Evolutionary conservation across 1,284 basidiomycete species (phyloP).

Genomic region (Puccinia polysora): DNA sequence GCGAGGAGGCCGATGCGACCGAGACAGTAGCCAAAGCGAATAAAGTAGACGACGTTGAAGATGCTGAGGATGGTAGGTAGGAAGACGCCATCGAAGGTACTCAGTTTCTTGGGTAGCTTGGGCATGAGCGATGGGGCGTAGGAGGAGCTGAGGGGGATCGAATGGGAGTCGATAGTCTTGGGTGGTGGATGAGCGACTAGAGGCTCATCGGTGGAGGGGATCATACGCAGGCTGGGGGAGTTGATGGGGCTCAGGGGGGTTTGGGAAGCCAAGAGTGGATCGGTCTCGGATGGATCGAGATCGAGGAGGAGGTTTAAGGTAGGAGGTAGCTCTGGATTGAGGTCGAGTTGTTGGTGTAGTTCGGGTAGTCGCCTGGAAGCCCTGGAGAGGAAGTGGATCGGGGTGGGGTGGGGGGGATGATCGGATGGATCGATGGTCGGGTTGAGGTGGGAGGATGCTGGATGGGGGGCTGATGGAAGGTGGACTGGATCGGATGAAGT

Average conservation of each 20-base stretch:
- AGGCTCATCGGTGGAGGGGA: no score
- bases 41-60: constrained; percentile 41
- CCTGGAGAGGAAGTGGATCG: constrained; percentile 33
- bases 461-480: background rate
- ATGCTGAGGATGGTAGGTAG: constrained; percentile 40
- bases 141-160: background rate
- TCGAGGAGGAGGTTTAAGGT: background rate
- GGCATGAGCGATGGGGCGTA: background rate
- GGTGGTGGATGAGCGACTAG: background rate
- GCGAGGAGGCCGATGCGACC: constrained; percentile 18
- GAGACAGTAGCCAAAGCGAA: constrained; percentile 32
- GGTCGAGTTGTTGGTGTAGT: constrained; percentile 34
- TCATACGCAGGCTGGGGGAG: background rate
- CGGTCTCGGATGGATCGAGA: background rate
- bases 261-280: constrained; percentile 5
- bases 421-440: background rate
- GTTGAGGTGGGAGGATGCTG: background rate
- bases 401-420: background rate
- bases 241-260: background rate
- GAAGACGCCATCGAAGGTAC: constrained; percentile 40
- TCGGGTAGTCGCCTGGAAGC: constrained; percentile 34
- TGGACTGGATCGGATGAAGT: background rate
- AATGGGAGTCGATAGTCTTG: background rate
- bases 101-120: background rate
- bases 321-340: constrained; percentile 29